Evolutionary conservation across 106 monocot species (phyloP).

Genomic region (Dioscorea dumetorum): DNA sequence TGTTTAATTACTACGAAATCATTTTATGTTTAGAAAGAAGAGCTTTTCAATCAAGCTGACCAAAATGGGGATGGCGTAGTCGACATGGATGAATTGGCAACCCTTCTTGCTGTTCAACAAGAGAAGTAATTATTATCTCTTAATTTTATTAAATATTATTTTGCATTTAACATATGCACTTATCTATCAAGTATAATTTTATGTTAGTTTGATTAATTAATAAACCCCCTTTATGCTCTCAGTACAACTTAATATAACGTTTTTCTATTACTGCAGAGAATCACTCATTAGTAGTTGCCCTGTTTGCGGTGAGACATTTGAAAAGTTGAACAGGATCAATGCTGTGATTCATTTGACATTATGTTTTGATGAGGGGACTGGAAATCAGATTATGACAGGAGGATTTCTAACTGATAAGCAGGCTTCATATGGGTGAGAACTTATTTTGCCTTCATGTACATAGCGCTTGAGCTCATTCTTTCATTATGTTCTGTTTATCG

Average conservation of each 20-base stretch:
- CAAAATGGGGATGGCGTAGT: slow-evolving; percentile 84
- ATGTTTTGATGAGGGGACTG: slow-evolving; percentile 99
- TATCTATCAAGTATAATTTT: too few species aligned
- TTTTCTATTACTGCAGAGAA: slow-evolving; percentile 49
- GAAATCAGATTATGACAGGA: slow-evolving; percentile 96
- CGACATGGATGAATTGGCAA: slow-evolving; percentile 78
- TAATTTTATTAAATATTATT: background rate
- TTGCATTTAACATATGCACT: background rate
- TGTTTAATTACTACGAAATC: too few species aligned
- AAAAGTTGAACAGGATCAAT: slow-evolving; percentile 71
- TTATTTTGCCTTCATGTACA: background rate
- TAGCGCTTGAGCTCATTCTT: background rate
- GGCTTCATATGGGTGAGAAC: slow-evolving; percentile 85
- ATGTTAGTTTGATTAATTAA: too few species aligned
- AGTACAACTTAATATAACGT: background rate
- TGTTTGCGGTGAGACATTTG: slow-evolving; percentile 92
- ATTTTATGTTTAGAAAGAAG: slow-evolving; percentile 51
- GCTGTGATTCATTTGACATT: slow-evolving; percentile 86
- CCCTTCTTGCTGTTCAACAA: slow-evolving; percentile 63
- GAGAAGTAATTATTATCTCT: slow-evolving; percentile 51
- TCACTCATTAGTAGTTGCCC: slow-evolving; percentile 87
- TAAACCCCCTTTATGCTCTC: too few species aligned
- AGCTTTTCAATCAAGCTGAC: slow-evolving; percentile 82
- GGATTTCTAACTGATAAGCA: slow-evolving; percentile 96
- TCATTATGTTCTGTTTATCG: too few species aligned